These are phyloP conservation scores for Collybia sordida DNA, from an alignment of 768 basidiomycete genomes.

Conservation along the genomic window DNA sequence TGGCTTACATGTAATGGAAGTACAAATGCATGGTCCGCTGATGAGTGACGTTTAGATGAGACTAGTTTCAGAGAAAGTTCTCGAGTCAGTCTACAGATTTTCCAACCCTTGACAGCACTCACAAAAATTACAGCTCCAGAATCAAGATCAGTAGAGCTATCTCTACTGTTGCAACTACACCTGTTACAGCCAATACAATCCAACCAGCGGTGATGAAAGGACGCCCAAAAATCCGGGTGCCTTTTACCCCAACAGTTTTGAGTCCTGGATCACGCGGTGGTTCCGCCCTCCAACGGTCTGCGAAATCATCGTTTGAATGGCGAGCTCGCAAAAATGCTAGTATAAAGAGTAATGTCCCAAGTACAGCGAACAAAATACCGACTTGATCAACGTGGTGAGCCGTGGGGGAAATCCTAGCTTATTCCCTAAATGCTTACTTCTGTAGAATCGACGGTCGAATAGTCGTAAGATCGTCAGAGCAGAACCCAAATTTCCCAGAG, in stretches of 20 bases:
- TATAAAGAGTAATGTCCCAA: constrained; percentile 61
- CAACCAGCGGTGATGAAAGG: constrained; percentile 84
- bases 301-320: constrained; percentile 74
- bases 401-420: not conserved
- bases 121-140: constrained; percentile 25
- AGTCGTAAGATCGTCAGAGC: constrained; percentile 73
- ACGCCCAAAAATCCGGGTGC: constrained; percentile 65
- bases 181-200: constrained; percentile 60
- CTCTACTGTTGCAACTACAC: constrained; percentile 63
- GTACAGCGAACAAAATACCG: constrained; percentile 62
- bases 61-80: no score
- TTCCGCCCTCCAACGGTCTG: constrained; percentile 50
- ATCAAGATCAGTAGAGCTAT: constrained; percentile 66
- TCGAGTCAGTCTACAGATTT: not conserved
- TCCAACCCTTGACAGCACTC: not conserved
- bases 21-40: no score
- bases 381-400: constrained; percentile 23
- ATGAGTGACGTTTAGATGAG: no score
- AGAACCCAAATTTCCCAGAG: constrained; percentile 72
- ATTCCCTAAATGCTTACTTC: constrained; percentile 50
- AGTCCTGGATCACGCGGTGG: constrained; percentile 35
- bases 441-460: constrained; percentile 74
- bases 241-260: constrained; percentile 60
- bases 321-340: constrained; percentile 59
- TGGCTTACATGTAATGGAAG: no score